These are phyloP conservation scores for Carex scoparia DNA, from an alignment of 176 grass and related monocot genomes.

Conservation along the genomic window DNA sequence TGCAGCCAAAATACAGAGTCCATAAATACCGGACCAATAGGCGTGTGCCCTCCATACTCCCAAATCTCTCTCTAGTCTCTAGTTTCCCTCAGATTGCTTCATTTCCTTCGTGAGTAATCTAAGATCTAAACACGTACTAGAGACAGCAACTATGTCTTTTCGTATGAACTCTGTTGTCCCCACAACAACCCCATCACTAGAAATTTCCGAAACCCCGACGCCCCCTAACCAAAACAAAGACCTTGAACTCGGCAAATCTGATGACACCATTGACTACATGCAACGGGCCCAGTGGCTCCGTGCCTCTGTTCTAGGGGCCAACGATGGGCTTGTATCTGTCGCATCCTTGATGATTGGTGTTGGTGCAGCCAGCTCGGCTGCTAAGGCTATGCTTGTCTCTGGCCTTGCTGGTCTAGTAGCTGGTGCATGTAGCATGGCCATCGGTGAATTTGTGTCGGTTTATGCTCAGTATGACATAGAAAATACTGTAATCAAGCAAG, in stretches of 20 bases:
- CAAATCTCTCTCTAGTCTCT: not conserved
- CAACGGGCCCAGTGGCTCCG: slow-evolving; percentile 91
- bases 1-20: too few species aligned
- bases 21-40: slow-evolving; percentile 36
- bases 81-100: not conserved
- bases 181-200: not conserved
- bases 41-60: slow-evolving; percentile 67
- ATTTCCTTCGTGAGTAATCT: not conserved
- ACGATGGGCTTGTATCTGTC: slow-evolving; percentile 90
- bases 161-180: slow-evolving; percentile 41
- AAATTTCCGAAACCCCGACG: not conserved
- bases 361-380: slow-evolving; percentile 42
- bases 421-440: slow-evolving; percentile 96
- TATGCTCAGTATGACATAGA: slow-evolving; percentile 92
- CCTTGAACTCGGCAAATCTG: not conserved
- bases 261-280: slow-evolving; percentile 47
- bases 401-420: slow-evolving; percentile 77
- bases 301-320: slow-evolving; percentile 81
- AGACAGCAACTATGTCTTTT: slow-evolving; percentile 35
- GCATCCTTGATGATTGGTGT: slow-evolving; percentile 92
- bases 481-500: slow-evolving; percentile 35
- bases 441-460: slow-evolving; percentile 91
- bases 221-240: not conserved
- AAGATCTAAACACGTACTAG: not conserved
- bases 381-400: slow-evolving; percentile 65